Evolutionary conservation across 306 rosid species (phyloP).

Genomic region (Prunus padus): DNA sequence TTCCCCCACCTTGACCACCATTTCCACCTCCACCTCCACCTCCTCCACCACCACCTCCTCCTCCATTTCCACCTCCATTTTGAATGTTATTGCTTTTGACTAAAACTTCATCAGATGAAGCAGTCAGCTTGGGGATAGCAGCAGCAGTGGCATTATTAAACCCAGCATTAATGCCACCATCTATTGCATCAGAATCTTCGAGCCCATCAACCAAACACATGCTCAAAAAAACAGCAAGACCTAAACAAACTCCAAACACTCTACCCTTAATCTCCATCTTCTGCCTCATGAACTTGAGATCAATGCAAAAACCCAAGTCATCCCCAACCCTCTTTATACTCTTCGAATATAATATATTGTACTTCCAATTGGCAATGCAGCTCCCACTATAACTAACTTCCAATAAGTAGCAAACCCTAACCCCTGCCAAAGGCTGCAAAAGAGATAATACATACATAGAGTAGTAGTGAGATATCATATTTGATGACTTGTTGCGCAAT

Average conservation of each 20-base stretch:
- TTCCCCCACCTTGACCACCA: slow-evolving; percentile 8
- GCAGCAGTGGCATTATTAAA: background rate
- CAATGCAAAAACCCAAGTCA: background rate
- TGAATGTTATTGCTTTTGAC: slow-evolving; percentile 5
- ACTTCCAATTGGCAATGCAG: slow-evolving; percentile 1
- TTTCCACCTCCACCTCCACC: slow-evolving; percentile 17
- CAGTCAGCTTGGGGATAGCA: slow-evolving; percentile 3
- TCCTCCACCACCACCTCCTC: background rate
- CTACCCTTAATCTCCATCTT: slow-evolving; percentile 14
- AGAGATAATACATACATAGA: background rate
- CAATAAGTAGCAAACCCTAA: background rate
- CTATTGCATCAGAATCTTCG: background rate
- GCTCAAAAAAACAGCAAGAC: slow-evolving; percentile 23
- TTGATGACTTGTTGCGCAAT: background rate
- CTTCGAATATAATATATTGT: background rate
- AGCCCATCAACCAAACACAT: slow-evolving; percentile 21
- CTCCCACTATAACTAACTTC: slow-evolving; percentile 18
- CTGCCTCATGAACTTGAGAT: slow-evolving; percentile 7
- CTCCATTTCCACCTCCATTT: slow-evolving; percentile 10
- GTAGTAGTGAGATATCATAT: background rate
- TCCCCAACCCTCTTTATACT: slow-evolving; percentile 22
- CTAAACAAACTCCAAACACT: slow-evolving; percentile 16
- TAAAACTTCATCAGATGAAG: background rate
- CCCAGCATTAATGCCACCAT: background rate
- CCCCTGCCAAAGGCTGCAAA: slow-evolving; percentile 23